A percentile compares a stretch with the other conserved stretches of the same genome.
These are phyloP conservation scores for Pugionium cornutum DNA, from an alignment of 345 rosid genomes.

Conservation along the genomic window DNA sequence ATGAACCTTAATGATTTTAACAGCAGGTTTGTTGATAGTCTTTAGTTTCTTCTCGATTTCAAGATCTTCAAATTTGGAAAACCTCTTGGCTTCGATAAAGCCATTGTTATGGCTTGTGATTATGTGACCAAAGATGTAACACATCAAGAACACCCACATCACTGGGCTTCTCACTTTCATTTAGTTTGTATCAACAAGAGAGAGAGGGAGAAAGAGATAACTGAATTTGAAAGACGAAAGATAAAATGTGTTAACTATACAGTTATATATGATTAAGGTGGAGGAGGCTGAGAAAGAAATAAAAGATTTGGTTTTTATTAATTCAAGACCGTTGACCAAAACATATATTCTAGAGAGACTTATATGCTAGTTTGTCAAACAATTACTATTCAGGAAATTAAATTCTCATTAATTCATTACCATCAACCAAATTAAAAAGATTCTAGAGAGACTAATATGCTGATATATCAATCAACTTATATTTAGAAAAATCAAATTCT, in stretches of 20 bases:
- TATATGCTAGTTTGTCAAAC: not conserved
- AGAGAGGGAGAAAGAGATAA: not conserved
- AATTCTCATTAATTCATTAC: not conserved
- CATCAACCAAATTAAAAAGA: too few relatives aligned
- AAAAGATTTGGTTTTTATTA: not conserved
- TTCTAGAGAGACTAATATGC: too few relatives aligned
- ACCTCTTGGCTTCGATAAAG: conserved; percentile 24
- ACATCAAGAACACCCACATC: conserved; percentile 16
- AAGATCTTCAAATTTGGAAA: conserved; percentile 9
- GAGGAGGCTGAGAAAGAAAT: conserved; percentile 5
- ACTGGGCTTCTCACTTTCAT: conserved; percentile 8
- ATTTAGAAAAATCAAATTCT: too few relatives aligned
- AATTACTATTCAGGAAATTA: not conserved
- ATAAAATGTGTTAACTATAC: not conserved
- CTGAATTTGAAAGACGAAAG: not conserved
- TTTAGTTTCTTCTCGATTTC: conserved; percentile 22
- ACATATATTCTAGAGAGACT: not conserved
- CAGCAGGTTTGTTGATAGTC: conserved; percentile 29
- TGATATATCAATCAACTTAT: too few relatives aligned
- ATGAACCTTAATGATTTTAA: conserved; percentile 30
- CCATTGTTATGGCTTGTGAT: conserved; percentile 3
- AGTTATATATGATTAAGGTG: not conserved
- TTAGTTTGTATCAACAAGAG: not conserved
- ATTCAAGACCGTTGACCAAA: conserved; percentile 6
- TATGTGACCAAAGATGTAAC: conserved; percentile 18